These are phyloP conservation scores for Fusarium clavum DNA, from an alignment of 2,329 filamentous ascomycete genomes.

Conservation along the genomic window DNA sequence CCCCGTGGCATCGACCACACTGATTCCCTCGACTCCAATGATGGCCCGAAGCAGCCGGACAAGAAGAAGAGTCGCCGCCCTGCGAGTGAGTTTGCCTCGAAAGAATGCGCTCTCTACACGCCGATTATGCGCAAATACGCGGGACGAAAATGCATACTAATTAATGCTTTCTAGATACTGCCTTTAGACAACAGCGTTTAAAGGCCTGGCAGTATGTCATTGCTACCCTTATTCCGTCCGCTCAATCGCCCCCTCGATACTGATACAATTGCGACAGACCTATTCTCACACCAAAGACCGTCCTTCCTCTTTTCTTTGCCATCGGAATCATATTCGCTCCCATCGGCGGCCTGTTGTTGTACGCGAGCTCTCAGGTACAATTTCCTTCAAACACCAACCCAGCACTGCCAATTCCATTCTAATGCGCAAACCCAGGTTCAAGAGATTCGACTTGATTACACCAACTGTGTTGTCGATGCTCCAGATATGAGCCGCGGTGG, in stretches of 20 bases:
- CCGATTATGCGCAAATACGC: not conserved
- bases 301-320: slow-evolving; percentile 89
- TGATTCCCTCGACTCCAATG: slow-evolving; percentile 67
- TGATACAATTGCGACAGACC: slow-evolving; percentile 69
- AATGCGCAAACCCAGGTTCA: slow-evolving; percentile 71
- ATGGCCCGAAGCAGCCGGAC: slow-evolving; percentile 68
- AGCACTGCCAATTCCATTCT: slow-evolving; percentile 7
- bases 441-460: slow-evolving; percentile 93
- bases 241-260: slow-evolving; percentile 40
- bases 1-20: slow-evolving; percentile 58
- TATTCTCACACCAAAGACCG: slow-evolving; percentile 94
- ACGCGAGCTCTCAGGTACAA: slow-evolving; percentile 80
- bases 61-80: slow-evolving; percentile 93
- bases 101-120: slow-evolving; percentile 11
- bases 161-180: slow-evolving; percentile 75
- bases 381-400: not conserved
- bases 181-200: slow-evolving; percentile 94
- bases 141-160: slow-evolving; percentile 31
- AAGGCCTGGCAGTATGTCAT: slow-evolving; percentile 94
- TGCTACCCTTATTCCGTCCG: slow-evolving; percentile 48
- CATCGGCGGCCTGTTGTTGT: slow-evolving; percentile 87
- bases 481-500: slow-evolving; percentile 51
- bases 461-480: slow-evolving; percentile 73
- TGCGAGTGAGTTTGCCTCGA: slow-evolving; percentile 71
- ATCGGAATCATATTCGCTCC: slow-evolving; percentile 94